Evolutionary conservation across 2,329 filamentous ascomycete genomes (phyloP), one percentile per base, ranked within the genome.

Genomic region (Tolypocladium pustulatum): DNA sequence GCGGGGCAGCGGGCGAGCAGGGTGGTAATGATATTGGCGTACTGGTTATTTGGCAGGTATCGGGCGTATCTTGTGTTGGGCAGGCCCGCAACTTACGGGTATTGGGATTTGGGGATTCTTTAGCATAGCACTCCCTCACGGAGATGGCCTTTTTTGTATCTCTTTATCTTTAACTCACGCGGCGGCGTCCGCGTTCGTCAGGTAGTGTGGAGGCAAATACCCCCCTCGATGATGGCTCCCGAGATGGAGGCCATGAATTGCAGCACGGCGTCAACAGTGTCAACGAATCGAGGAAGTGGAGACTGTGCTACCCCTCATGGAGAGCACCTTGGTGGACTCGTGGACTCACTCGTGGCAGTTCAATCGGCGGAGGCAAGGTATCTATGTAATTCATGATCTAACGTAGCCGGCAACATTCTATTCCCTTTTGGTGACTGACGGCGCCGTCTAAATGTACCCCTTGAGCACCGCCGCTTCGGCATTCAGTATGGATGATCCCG

Each of bases 401-500:
- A 20, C 27, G 27, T 10, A 51, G 17, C 46, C 15, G 15, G 17
- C 54, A 27, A 22, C 51, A 55, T 34, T 34, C 32, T 3, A 57
- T 57, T n/a, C n/a, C n/a, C 54, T 9, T 51, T 41, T 37, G 25
- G 34, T 12, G 37, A 5, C 8, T 12, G 12, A 40, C 17, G 22
- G 15, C 56, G 38, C 12, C 30, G 4, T 52, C 72, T 79, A 91
- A 63, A 92, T 80, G 68, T 87, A 90, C 6, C 92, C 93, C 78
- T 96, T 95, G 64, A 97, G 82, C 13, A 96, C 86, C 30, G 91
- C 91, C 34, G 91, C 91, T 73, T 97, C 93, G 34, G 92, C 91
- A 68, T 97, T 97, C 66, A 97, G 75, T 74, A 97, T 96, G 37
- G 90, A 96, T 2, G 91, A 95, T 13, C 94, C 94, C n/a, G 93